These are phyloP conservation scores for Tolypocladium sp. DNA, from an alignment of 2,329 filamentous ascomycete genomes.

Conservation along the genomic window DNA sequence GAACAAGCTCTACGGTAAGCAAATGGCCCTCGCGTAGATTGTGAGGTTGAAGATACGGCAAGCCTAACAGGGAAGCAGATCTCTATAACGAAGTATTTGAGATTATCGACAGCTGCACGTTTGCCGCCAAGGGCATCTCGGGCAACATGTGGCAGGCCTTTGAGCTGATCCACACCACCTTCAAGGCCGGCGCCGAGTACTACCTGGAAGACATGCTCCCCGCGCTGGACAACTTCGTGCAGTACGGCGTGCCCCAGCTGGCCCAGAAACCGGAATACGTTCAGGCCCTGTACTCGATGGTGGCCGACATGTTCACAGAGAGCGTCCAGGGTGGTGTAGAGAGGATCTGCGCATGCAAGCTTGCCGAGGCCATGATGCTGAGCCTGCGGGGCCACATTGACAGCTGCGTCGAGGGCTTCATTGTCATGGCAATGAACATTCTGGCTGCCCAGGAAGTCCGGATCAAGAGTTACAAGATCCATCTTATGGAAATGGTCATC, in stretches of 20 bases:
- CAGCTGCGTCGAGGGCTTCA: constrained; percentile 79
- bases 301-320: constrained; percentile 87
- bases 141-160: constrained; percentile 98
- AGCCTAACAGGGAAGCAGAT: constrained; percentile 39
- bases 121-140: constrained; percentile 91
- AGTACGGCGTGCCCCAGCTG: constrained; percentile 76
- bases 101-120: constrained; percentile 98
- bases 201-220: constrained; percentile 99
- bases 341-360: constrained; percentile 92
- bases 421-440: constrained; percentile 79
- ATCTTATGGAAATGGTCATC: constrained; percentile 98
- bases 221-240: constrained; percentile 94
- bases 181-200: constrained; percentile 92
- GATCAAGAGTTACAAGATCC: constrained; percentile 88
- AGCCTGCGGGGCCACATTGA: constrained; percentile 85
- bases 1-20: constrained; percentile 85
- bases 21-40: background rate
- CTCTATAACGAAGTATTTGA: constrained; percentile 98
- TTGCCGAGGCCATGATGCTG: constrained; percentile 95
- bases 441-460: constrained; percentile 68
- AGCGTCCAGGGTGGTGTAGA: constrained; percentile 90
- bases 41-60: constrained; percentile 8
- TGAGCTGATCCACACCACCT: constrained; percentile 90
- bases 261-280: constrained; percentile 79
- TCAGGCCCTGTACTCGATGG: constrained; percentile 85